Evolutionary conservation across 73 alveolate genomes (phyloP), one percentile per base, ranked within the genome.

Genomic region (Tetrahymena elliotti): DNA sequence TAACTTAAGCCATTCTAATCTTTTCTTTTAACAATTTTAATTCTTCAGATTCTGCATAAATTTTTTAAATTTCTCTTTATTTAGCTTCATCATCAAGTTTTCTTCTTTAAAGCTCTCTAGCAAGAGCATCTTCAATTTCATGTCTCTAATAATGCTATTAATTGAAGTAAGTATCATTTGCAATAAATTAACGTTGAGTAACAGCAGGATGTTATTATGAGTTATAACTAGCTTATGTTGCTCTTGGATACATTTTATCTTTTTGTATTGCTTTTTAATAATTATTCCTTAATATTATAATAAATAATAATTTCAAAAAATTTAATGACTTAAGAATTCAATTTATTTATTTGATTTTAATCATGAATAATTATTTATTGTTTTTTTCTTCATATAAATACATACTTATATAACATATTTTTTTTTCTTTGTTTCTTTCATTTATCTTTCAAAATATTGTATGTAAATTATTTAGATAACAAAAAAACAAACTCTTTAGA

Each of bases 1-100:
- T 94, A 40, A 94, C 95, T 53, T 94, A 84, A 18, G 96, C 96
- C 31, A 94, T 84, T 33, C 93, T 52, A 38, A 94, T 94, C 93
- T 94, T 94, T 38, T 88, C 82, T 94, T 94, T 94, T 38, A 94
- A 92, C 33, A 88, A 39, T 92, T 94, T 94, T 84, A 94, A 84
- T 41, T 94, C 96, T 35, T 94, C 96, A 35, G 95, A 84, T 83
- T 94, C 96, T 38, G 95, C 96, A 47, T 94, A 94, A 84, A 94
- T 94, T 41, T 94, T 84, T 52, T 94, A 94, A 20, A 94, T 94
- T 52, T 94, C 96, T 88, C 93, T 94, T 84, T 94, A 52, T 33
- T 52, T 94, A n/a, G 93, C 93, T 35, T 94, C 96, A 33, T 94
- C 96, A 52, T 94, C 96, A 33, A 94, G 95, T 47, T 94, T 94